Evolutionary conservation across 768 basidiomycete genomes (phyloP).

Genomic region (Tylopilus plumbeoviolaceoides): DNA sequence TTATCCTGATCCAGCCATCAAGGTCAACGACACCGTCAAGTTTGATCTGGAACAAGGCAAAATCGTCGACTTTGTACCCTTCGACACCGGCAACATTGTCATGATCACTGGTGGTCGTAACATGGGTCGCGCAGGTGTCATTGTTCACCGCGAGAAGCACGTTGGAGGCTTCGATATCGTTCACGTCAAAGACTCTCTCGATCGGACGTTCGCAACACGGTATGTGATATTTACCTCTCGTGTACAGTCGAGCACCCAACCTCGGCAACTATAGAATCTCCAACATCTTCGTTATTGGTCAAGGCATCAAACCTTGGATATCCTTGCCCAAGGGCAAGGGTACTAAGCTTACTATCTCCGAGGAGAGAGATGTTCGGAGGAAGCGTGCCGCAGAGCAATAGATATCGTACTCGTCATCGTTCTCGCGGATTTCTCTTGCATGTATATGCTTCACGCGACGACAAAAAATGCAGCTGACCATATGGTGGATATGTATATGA

Average conservation of each 20-base stretch:
- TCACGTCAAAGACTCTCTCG: slow-evolving; percentile 93
- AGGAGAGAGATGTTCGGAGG: slow-evolving; percentile 92
- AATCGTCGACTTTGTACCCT: slow-evolving; percentile 89
- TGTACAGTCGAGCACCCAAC: not conserved
- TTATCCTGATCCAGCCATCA: slow-evolving; percentile 95
- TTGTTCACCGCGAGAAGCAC: slow-evolving; percentile 96
- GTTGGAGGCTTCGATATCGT: slow-evolving; percentile 98
- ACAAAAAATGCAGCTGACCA: slow-evolving; percentile 18
- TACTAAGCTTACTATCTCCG: slow-evolving; percentile 94
- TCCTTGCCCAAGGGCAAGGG: slow-evolving; percentile 98
- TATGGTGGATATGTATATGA: slow-evolving; percentile 11
- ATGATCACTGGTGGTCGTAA: slow-evolving; percentile 99
- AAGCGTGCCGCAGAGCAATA: slow-evolving; percentile 72
- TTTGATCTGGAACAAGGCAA: slow-evolving; percentile 94
- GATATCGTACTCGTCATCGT: slow-evolving; percentile 19
- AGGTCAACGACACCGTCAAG: slow-evolving; percentile 96
- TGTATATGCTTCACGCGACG: slow-evolving; percentile 17
- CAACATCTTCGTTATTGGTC: slow-evolving; percentile 98
- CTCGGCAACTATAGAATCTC: slow-evolving; percentile 56
- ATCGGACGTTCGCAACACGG: slow-evolving; percentile 97
- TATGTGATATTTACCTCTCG: slow-evolving; percentile 35
- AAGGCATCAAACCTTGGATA: slow-evolving; percentile 94
- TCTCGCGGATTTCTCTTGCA: slow-evolving; percentile 8
- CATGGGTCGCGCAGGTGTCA: slow-evolving; percentile 98
- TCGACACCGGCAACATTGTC: slow-evolving; percentile 95